phyloP scores from a whole-genome alignment of 1,284 basidiomycete species.

The Ceratobasidium papillatum region DNA sequence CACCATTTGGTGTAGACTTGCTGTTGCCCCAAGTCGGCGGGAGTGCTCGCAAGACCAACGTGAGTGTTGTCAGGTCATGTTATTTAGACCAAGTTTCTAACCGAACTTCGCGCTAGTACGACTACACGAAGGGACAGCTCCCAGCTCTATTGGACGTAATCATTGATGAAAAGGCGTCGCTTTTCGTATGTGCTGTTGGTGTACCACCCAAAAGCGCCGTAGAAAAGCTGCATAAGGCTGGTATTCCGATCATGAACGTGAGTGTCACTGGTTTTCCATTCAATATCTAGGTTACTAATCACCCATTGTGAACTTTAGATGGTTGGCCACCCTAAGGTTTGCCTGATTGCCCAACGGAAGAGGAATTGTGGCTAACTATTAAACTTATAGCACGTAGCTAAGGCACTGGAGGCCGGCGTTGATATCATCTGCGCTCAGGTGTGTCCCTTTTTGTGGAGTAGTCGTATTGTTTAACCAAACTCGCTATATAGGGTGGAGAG shows the following conservation, averaged over 20 bases:
- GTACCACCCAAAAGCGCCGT: slow-evolving; percentile 81
- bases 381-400: slow-evolving; percentile 66
- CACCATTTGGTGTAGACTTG: slow-evolving; percentile 87
- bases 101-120: slow-evolving; percentile 59
- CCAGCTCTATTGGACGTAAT: slow-evolving; percentile 85
- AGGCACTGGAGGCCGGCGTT: slow-evolving; percentile 80
- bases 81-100: not conserved
- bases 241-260: slow-evolving; percentile 87
- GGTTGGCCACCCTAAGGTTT: slow-evolving; percentile 82
- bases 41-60: slow-evolving; percentile 85
- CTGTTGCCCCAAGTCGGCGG: slow-evolving; percentile 84
- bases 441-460: not conserved
- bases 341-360: not conserved
- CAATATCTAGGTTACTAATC: not conserved
- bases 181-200: slow-evolving; percentile 82
- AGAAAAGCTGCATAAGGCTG: slow-evolving; percentile 79
- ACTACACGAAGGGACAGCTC: slow-evolving; percentile 83
- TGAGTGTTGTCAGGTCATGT: slow-evolving; percentile 53
- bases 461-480: slow-evolving; percentile 41
- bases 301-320: slow-evolving; percentile 59
- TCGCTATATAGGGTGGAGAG: slow-evolving; percentile 66
- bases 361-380: not conserved
- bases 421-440: slow-evolving; percentile 87
- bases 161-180: slow-evolving; percentile 80
- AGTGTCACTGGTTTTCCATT: slow-evolving; percentile 47